phyloP scores from a whole-genome alignment of 129 eudicot genomes.

The Chrysanthemum makinoi region DNA sequence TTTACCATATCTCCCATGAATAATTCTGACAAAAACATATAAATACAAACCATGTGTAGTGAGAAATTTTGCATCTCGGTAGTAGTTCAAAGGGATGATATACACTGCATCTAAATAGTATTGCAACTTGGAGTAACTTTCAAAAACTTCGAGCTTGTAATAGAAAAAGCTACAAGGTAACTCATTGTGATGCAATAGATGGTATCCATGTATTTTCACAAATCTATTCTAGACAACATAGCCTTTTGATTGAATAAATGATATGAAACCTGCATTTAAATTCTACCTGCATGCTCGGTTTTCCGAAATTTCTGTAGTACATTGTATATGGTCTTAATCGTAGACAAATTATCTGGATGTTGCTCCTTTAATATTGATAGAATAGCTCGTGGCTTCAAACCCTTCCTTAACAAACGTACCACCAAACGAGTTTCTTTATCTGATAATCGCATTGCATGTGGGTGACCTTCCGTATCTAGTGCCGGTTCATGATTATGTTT shows the following conservation, averaged over 20 bases:
- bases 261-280: not conserved
- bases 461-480: conserved; percentile 18
- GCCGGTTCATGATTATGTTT: conserved; percentile 31
- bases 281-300: conserved; percentile 12
- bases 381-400: conserved; percentile 18
- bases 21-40: conserved; percentile 27
- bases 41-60: conserved; percentile 1
- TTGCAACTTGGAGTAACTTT: not conserved
- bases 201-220: too few relatives aligned
- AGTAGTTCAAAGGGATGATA: not conserved
- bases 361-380: conserved; percentile 12
- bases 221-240: too few relatives aligned
- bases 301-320: conserved; percentile 7
- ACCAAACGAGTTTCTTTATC: conserved; percentile 22
- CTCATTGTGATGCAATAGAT: too few relatives aligned
- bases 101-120: not conserved
- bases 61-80: conserved; percentile 10
- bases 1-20: conserved; percentile 38
- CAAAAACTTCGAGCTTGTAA: too few relatives aligned
- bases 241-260: too few relatives aligned
- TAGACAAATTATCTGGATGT: conserved; percentile 16
- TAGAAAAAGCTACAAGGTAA: too few relatives aligned
- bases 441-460: conserved; percentile 19
- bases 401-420: conserved; percentile 23
- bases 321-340: conserved; percentile 11